phyloP scores from a whole-genome alignment of 108 stramenopile species.

The Asterionellopsis glacialis region DNA sequence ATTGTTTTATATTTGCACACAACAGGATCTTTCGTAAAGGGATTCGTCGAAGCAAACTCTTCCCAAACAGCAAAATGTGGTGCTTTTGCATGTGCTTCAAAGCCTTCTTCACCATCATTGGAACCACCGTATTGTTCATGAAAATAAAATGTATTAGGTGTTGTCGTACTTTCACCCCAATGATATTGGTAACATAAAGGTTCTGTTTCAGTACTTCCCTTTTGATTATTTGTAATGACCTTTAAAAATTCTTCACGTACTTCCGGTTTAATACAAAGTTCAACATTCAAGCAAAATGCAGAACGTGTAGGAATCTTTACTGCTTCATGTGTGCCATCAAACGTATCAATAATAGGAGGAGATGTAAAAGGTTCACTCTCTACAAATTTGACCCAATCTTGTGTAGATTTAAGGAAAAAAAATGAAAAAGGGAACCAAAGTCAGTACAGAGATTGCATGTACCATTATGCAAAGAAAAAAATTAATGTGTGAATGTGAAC shows the following conservation, averaged over 20 bases:
- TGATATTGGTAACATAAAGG: slow-evolving; percentile 38
- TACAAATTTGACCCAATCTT: slow-evolving; percentile 8
- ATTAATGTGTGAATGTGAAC: too few relatives aligned
- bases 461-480: too few relatives aligned
- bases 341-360: slow-evolving; percentile 7
- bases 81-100: slow-evolving; percentile 37
- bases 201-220: slow-evolving; percentile 31
- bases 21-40: slow-evolving; percentile 31
- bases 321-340: background rate
- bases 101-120: slow-evolving; percentile 38
- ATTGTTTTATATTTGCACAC: slow-evolving; percentile 31
- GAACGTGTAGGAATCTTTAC: background rate
- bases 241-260: slow-evolving; percentile 37
- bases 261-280: slow-evolving; percentile 28
- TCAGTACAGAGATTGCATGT: too few relatives aligned
- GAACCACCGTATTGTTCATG: slow-evolving; percentile 42
- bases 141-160: slow-evolving; percentile 37
- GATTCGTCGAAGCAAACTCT: slow-evolving; percentile 35
- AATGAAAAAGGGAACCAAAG: too few relatives aligned
- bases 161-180: slow-evolving; percentile 26
- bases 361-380: slow-evolving; percentile 11
- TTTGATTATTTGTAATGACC: slow-evolving; percentile 38
- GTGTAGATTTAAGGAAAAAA: too few relatives aligned
- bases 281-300: slow-evolving; percentile 34
- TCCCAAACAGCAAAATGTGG: slow-evolving; percentile 52